phyloP scores from a whole-genome alignment of 352 stramenopile species.

The Pythium folliculosum region DNA sequence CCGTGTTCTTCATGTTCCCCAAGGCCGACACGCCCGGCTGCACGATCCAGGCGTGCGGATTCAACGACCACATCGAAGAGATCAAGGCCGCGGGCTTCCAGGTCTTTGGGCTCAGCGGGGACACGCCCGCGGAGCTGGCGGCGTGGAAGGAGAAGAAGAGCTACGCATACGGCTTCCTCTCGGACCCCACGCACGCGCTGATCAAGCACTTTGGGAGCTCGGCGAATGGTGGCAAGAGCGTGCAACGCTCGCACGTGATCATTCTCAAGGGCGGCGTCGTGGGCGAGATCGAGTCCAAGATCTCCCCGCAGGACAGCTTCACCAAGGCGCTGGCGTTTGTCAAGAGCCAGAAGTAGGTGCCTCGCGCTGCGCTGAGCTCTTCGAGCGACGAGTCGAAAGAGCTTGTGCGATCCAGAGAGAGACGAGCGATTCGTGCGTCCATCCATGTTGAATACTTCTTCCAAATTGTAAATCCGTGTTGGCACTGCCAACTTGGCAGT shows the following conservation, averaged over 20 bases:
- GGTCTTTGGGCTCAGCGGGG: conserved; percentile 78
- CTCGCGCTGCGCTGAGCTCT: neutral
- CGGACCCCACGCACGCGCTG: conserved; percentile 74
- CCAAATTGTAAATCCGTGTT: too few relatives aligned
- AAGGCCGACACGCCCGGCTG: conserved; percentile 85
- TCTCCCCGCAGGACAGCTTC: conserved; percentile 81
- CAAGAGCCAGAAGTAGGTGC: conserved; percentile 28
- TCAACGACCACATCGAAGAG: conserved; percentile 79
- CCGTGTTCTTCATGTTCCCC: conserved; percentile 90
- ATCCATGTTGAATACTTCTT: neutral
- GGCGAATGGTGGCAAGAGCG: conserved; percentile 49
- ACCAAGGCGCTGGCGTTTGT: conserved; percentile 75
- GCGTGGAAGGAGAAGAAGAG: conserved; percentile 81
- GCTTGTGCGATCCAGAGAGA: neutral
- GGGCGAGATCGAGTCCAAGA: conserved; percentile 70
- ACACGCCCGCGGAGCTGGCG: conserved; percentile 65
- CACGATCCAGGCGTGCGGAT: conserved; percentile 82
- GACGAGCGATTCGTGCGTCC: conserved; percentile 4
- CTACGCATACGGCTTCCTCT: conserved; percentile 82
- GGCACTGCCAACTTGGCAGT: too few relatives aligned
- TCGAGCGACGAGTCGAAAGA: neutral
- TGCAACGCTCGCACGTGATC: conserved; percentile 86
- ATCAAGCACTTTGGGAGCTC: conserved; percentile 85
- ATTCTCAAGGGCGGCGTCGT: conserved; percentile 73
- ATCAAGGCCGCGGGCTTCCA: conserved; percentile 79